phyloP scores from a whole-genome alignment of 108 stramenopile species.

The Cyclotella kingstonii region DNA sequence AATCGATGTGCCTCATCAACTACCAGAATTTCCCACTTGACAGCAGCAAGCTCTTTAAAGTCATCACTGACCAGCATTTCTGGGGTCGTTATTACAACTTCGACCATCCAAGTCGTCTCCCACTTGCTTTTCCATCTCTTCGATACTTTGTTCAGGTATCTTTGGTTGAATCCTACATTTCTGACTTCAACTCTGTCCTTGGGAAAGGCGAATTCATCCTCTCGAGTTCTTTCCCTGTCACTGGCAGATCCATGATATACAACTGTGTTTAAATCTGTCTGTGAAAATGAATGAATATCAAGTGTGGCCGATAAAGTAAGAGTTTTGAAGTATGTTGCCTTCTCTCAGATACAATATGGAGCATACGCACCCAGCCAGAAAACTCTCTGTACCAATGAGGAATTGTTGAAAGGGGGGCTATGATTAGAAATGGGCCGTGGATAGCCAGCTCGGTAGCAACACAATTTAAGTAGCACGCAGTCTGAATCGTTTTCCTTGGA shows the following conservation, averaged over 20 bases:
- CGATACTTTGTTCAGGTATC: slow-evolving; percentile 56
- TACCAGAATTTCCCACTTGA: slow-evolving; percentile 86
- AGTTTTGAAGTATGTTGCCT: no score
- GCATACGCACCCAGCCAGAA: slow-evolving; percentile 45
- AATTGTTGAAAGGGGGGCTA: slow-evolving; percentile 93
- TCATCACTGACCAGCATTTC: slow-evolving; percentile 88
- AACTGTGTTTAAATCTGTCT: slow-evolving; percentile 92
- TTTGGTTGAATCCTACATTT: slow-evolving; percentile 53
- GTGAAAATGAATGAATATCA: no score
- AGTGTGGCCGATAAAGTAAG: no score
- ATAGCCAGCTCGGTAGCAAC: slow-evolving; percentile 50
- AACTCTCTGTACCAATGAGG: slow-evolving; percentile 96
- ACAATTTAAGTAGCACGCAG: slow-evolving; percentile 74
- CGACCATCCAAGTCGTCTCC: slow-evolving; percentile 77
- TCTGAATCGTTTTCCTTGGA: slow-evolving; percentile 81
- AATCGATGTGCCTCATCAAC: slow-evolving; percentile 98
- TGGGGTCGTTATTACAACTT: slow-evolving; percentile 90
- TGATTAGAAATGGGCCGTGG: slow-evolving; percentile 79
- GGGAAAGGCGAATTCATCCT: slow-evolving; percentile 79
- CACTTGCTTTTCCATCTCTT: slow-evolving; percentile 30
- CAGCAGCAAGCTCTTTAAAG: slow-evolving; percentile 64
- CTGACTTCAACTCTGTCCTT: slow-evolving; percentile 52
- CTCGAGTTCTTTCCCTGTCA: slow-evolving; percentile 74
- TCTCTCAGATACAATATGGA: no score
- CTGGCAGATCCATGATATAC: slow-evolving; percentile 90